Evolutionary conservation across 768 basidiomycete genomes (phyloP).

Genomic region (Auricularia sp.): DNA sequence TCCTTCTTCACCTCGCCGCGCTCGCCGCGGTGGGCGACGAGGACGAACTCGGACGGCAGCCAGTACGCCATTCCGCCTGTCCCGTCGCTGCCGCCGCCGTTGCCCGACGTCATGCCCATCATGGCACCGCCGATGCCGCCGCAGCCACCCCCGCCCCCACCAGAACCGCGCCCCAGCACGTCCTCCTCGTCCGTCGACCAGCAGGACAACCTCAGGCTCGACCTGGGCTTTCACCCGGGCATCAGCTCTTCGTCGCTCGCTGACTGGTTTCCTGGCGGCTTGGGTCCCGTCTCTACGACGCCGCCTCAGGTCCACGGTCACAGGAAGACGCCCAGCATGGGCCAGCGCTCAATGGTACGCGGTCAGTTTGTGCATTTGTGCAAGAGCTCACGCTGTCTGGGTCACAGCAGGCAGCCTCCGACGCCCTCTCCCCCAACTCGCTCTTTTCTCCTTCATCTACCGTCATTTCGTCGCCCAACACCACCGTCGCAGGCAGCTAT

Average conservation of each 20-base stretch:
- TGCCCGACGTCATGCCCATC: slow-evolving; percentile 1
- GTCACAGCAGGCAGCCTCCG: neutral
- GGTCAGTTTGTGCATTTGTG: neutral
- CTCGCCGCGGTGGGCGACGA: neutral
- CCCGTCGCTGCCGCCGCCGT: neutral
- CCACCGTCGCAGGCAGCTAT: neutral
- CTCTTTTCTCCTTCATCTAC: neutral
- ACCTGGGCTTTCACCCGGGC: neutral
- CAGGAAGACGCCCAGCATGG: neutral
- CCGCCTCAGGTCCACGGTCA: neutral
- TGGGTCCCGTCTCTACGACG: neutral
- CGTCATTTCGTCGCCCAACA: neutral
- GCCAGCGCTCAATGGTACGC: neutral
- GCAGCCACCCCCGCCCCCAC: neutral
- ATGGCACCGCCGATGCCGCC: neutral
- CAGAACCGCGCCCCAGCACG: neutral
- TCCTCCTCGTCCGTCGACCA: neutral
- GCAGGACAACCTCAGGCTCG: neutral
- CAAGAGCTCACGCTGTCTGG: neutral
- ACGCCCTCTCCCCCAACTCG: neutral
- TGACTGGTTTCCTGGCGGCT: neutral
- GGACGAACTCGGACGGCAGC: neutral
- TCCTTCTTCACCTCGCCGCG: slow-evolving; percentile 1
- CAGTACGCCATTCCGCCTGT: neutral
- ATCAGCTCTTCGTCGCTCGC: neutral